phyloP scores from a whole-genome alignment of 225 moss, liverwort and hornwort species.

The Ulota crispa region DNA sequence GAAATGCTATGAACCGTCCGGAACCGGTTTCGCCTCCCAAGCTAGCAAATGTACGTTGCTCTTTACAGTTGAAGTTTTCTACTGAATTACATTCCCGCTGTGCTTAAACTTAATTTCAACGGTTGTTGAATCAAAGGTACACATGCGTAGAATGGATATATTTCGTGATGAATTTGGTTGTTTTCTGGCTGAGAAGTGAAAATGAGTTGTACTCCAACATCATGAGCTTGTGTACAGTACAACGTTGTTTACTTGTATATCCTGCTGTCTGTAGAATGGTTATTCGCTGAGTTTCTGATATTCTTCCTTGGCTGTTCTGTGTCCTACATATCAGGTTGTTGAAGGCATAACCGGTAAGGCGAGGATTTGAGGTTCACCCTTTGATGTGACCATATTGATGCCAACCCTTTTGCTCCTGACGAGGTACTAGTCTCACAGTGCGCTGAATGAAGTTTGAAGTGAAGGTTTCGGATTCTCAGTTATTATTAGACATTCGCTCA shows the following conservation, averaged over 20 bases:
- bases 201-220: background rate
- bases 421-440: constrained; percentile 17
- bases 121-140: background rate
- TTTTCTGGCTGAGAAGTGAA: background rate
- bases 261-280: background rate
- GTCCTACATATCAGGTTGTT: constrained; percentile 40
- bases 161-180: background rate
- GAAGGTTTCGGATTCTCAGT: constrained; percentile 10
- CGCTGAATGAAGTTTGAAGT: constrained; percentile 29
- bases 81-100: background rate
- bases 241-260: background rate
- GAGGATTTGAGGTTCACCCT: constrained; percentile 24
- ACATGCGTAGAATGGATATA: background rate
- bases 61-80: background rate
- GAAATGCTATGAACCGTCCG: constrained; percentile 68
- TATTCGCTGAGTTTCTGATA: constrained; percentile 1
- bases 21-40: constrained; percentile 76
- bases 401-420: constrained; percentile 2
- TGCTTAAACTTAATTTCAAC: background rate
- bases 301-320: background rate
- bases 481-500: constrained; percentile 4
- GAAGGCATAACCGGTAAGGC: constrained; percentile 48
- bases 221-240: background rate
- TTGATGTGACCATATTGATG: constrained; percentile 6
- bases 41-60: constrained; percentile 59